Conservation (phyloP, 371 early-diverging fungal species). For the Haplosporangium sp. region DNA sequence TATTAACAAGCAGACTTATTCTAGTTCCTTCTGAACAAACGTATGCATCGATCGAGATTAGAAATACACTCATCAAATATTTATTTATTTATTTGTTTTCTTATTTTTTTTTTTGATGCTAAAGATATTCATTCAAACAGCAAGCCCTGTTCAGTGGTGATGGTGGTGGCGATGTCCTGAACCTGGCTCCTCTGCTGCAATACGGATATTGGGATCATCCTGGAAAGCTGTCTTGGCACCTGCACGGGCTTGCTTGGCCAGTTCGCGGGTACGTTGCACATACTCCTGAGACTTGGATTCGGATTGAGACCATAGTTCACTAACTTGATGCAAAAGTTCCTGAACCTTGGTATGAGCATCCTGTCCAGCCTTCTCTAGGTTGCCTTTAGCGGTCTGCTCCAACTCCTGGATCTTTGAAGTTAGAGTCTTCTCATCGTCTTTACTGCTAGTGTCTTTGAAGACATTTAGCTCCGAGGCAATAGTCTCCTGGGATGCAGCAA, state of each 20-base stretch:
- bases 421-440: constrained; percentile 35
- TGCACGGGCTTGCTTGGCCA: constrained; percentile 20
- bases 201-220: constrained; percentile 29
- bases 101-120: background rate
- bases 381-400: constrained; percentile 25
- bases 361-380: constrained; percentile 49
- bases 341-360: constrained; percentile 60
- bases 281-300: constrained; percentile 30
- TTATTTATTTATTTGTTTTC: too few species aligned
- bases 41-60: constrained; percentile 1
- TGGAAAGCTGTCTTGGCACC: constrained; percentile 14
- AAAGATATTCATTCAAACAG: background rate
- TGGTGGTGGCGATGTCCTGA: constrained; percentile 52
- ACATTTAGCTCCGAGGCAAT: constrained; percentile 28
- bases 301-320: constrained; percentile 35
- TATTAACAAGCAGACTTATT: background rate
- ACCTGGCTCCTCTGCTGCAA: constrained; percentile 50
- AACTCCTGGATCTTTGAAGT: constrained; percentile 24
- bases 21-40: background rate
- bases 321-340: constrained; percentile 35
- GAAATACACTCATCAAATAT: too few species aligned
- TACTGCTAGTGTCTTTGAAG: constrained; percentile 42
- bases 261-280: constrained; percentile 11
- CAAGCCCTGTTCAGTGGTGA: background rate
- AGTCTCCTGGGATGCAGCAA: constrained; percentile 43